Percentiles rank a stretch among this genome's conserved stretches.
Conservation (phyloP, 176 grass and related monocot species). For the Carex scoparia region DNA sequence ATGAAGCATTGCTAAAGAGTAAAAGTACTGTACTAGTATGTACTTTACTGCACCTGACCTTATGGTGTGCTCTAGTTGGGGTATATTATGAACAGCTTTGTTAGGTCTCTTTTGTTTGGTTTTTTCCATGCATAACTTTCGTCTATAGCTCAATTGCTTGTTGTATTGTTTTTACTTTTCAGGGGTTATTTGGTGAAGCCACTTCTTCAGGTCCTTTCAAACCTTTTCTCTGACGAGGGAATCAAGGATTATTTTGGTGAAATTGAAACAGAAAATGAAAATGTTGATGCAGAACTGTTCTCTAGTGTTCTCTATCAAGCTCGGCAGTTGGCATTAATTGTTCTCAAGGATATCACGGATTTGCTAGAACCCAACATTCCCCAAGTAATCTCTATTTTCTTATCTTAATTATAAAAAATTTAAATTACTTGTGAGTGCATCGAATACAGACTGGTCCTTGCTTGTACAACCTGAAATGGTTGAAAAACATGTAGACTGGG, state of each 20-base stretch:
- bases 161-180: conserved; percentile 12
- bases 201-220: conserved; percentile 62
- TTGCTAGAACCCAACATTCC: conserved; percentile 39
- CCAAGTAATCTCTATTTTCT: conserved; percentile 29
- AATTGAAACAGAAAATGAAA: conserved; percentile 26
- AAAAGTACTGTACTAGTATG: neutral
- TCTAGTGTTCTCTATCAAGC: conserved; percentile 49
- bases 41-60: neutral
- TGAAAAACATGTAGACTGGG: neutral
- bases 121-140: neutral
- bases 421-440: neutral
- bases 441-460: neutral
- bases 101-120: neutral
- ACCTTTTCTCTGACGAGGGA: conserved; percentile 60
- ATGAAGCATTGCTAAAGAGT: neutral
- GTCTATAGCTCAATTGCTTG: neutral
- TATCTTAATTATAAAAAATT: neutral
- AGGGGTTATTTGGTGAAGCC: conserved; percentile 47
- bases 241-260: conserved; percentile 35
- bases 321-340: conserved; percentile 58
- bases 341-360: conserved; percentile 90
- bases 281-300: conserved; percentile 35
- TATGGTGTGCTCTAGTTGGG: neutral
- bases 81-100: neutral
- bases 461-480: neutral